These are phyloP conservation scores for Mrakia blollopis DNA, from an alignment of 768 basidiomycete genomes.

Conservation along the genomic window DNA sequence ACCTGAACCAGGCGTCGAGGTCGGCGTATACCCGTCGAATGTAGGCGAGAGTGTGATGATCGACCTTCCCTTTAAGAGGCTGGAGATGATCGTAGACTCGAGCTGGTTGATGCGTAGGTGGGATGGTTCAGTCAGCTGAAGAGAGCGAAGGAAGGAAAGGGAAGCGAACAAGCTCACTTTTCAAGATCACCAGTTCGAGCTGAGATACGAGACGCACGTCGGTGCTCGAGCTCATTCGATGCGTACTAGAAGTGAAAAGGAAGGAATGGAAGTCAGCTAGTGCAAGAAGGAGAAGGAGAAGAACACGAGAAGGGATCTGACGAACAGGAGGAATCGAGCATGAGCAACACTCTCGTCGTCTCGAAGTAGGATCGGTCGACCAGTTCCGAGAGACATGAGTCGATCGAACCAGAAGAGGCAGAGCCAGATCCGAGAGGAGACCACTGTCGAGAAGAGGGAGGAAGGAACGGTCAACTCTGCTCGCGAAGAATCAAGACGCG, in stretches of 20 bases:
- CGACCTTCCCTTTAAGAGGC: slow-evolving; percentile 79
- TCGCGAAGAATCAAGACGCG: not conserved
- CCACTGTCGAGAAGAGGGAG: slow-evolving; percentile 1
- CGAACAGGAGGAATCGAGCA: slow-evolving; percentile 66
- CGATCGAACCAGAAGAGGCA: slow-evolving; percentile 31
- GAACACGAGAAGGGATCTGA: not conserved
- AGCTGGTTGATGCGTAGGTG: slow-evolving; percentile 50
- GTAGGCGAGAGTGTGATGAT: slow-evolving; percentile 75
- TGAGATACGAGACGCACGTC: slow-evolving; percentile 82
- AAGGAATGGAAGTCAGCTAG: not conserved
- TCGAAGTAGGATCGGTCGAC: slow-evolving; percentile 79
- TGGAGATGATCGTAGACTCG: slow-evolving; percentile 89
- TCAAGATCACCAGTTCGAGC: slow-evolving; percentile 84
- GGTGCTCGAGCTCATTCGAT: slow-evolving; percentile 82
- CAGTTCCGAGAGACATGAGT: slow-evolving; percentile 87
- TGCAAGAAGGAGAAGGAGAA: not conserved
- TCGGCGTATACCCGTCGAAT: slow-evolving; percentile 80
- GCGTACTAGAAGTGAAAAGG: slow-evolving; percentile 44
- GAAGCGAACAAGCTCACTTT: slow-evolving; percentile 55
- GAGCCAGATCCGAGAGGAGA: slow-evolving; percentile 26
- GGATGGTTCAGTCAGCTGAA: not conserved
- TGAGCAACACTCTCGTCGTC: slow-evolving; percentile 83
- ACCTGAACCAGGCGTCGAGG: slow-evolving; percentile 58
- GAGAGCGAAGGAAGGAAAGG: not conserved
- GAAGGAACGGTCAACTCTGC: slow-evolving; percentile 28